Evolutionary conservation across 192 early-diverging fungal species (phyloP).

Genomic region (Podila epicladia): DNA sequence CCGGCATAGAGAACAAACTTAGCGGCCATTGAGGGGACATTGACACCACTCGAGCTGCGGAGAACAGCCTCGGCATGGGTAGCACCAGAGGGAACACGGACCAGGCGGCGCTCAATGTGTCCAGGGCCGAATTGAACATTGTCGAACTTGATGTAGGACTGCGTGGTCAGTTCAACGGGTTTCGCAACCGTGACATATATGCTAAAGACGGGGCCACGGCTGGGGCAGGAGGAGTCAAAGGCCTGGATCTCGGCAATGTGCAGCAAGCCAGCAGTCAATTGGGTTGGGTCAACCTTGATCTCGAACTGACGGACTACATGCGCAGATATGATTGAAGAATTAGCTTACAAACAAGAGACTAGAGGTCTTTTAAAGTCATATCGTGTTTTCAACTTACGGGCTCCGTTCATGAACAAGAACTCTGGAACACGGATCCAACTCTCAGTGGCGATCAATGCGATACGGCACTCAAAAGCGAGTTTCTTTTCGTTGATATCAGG

Average conservation of each 20-base stretch:
- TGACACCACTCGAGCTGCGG: constrained; percentile 24
- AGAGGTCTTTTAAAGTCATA: background rate
- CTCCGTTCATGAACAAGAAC: constrained; percentile 73
- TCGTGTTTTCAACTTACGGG: constrained; percentile 46
- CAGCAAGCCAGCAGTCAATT: constrained; percentile 76
- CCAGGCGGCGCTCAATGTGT: constrained; percentile 80
- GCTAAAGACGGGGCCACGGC: constrained; percentile 83
- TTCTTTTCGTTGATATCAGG: constrained; percentile 68
- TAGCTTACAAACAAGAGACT: too few relatives aligned
- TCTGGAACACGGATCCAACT: constrained; percentile 85
- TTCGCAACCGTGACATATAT: constrained; percentile 93
- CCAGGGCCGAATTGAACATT: constrained; percentile 77
- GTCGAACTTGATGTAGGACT: constrained; percentile 62
- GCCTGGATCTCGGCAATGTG: constrained; percentile 83
- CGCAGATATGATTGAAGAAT: background rate
- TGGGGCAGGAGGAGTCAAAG: constrained; percentile 78
- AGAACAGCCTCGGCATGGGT: constrained; percentile 70
- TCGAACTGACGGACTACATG: constrained; percentile 65
- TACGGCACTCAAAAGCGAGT: constrained; percentile 82
- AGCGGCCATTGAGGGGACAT: constrained; percentile 17
- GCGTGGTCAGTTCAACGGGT: constrained; percentile 62
- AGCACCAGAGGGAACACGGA: constrained; percentile 86
- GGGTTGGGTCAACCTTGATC: constrained; percentile 82
- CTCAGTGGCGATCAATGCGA: constrained; percentile 73
- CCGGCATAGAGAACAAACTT: constrained; percentile 55